A percentile compares a stretch with the other conserved stretches of the same genome.
phyloP scores from a whole-genome alignment of 139 green algal species.

The Ulvella scutata region DNA sequence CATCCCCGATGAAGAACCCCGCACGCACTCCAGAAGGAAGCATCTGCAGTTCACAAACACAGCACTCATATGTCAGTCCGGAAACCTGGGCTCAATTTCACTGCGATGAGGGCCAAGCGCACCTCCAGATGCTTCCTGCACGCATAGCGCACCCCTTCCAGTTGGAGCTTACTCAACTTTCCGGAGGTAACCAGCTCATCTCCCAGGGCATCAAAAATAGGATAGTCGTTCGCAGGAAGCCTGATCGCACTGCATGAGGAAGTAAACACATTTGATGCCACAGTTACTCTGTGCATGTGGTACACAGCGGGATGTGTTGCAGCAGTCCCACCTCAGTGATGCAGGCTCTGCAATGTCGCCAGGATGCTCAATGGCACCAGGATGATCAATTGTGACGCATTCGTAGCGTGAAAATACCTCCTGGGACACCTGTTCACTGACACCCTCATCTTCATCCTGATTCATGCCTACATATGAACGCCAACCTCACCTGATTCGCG shows the following conservation, averaged over 20 bases:
- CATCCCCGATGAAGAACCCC: conserved; percentile 69
- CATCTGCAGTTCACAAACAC: no score
- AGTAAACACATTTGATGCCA: background rate
- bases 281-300: background rate
- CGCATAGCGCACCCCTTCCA: conserved; percentile 72
- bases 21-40: conserved; percentile 48
- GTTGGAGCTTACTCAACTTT: conserved; percentile 66
- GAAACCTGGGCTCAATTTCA: no score
- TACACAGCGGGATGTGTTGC: no score
- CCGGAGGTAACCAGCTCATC: conserved; percentile 28
- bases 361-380: conserved; percentile 21
- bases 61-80: no score
- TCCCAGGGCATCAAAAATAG: conserved; percentile 41
- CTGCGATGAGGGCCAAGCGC: no score
- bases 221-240: conserved; percentile 48
- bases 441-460: conserved; percentile 10
- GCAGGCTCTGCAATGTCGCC: conserved; percentile 58
- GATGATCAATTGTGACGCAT: conserved; percentile 4
- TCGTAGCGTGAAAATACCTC: conserved; percentile 14
- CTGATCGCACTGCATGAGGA: conserved; percentile 39
- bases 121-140: conserved; percentile 61
- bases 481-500: no score
- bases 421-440: conserved; percentile 6
- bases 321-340: conserved; percentile 44
- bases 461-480: no score